Percentiles rank a stretch among this genome's conserved stretches.
These are phyloP conservation scores for Stenocarpella maydis DNA, from an alignment of 2,329 filamentous ascomycete genomes.

Conservation along the genomic window DNA sequence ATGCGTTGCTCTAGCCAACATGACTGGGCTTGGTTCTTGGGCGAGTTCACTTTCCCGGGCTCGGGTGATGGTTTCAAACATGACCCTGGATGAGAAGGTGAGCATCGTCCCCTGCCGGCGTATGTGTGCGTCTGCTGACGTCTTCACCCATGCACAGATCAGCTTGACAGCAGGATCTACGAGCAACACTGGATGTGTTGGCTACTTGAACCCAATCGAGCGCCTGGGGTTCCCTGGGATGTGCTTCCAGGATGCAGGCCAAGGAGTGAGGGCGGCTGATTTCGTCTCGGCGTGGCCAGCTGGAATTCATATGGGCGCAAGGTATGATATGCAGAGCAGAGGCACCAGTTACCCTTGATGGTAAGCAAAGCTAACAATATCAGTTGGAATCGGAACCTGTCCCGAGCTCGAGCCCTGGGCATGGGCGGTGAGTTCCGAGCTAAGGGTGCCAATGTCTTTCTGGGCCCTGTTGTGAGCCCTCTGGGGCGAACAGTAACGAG, in stretches of 20 bases:
- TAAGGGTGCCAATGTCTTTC: conserved; percentile 81
- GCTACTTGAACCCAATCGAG: conserved; percentile 51
- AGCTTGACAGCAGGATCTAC: conserved; percentile 77
- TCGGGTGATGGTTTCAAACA: conserved; percentile 70
- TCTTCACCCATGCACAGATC: conserved; percentile 52
- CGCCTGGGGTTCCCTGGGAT: conserved; percentile 54
- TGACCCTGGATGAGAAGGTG: conserved; percentile 80
- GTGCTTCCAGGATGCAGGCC: conserved; percentile 54
- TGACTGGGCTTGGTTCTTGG: conserved; percentile 73
- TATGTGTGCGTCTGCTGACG: neutral
- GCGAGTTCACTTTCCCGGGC: conserved; percentile 72
- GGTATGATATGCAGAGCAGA: conserved; percentile 37
- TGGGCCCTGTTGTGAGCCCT: conserved; percentile 79
- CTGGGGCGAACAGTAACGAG: conserved; percentile 67
- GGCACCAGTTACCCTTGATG: neutral
- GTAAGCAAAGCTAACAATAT: neutral
- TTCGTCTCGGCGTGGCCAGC: conserved; percentile 53
- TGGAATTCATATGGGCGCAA: conserved; percentile 52
- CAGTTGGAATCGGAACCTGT: conserved; percentile 76
- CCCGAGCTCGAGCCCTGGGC: conserved; percentile 71
- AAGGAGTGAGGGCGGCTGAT: conserved; percentile 53
- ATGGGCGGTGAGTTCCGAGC: conserved; percentile 79
- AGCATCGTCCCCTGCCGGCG: neutral
- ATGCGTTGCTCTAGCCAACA: conserved; percentile 47
- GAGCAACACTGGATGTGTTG: conserved; percentile 58